phyloP scores from a whole-genome alignment of 352 stramenopile species.

The Globisporangium okanoganense region DNA sequence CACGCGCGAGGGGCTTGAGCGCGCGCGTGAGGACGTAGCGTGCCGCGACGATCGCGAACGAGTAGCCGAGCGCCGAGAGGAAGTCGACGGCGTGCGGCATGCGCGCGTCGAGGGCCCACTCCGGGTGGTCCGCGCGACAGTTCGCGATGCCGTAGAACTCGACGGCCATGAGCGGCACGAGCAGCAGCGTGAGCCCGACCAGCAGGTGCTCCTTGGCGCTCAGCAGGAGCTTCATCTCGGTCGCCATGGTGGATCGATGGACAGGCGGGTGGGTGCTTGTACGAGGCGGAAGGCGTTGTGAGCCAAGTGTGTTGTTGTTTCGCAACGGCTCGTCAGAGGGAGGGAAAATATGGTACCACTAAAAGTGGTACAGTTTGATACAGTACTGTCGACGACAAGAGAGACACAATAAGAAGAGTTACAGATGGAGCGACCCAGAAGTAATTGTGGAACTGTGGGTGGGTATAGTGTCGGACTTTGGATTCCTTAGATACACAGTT shows the following conservation, averaged over 20 bases:
- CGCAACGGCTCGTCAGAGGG: too few relatives aligned
- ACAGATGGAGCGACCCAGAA: too few relatives aligned
- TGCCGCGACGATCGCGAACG: conserved; percentile 34
- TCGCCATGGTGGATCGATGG: conserved; percentile 26
- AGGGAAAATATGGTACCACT: too few relatives aligned
- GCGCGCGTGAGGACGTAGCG: conserved; percentile 31
- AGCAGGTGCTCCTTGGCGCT: conserved; percentile 61
- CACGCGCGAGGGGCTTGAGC: conserved; percentile 42
- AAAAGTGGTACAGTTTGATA: too few relatives aligned
- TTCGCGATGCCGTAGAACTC: conserved; percentile 47
- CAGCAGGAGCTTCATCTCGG: conserved; percentile 58
- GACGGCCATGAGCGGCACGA: conserved; percentile 51
- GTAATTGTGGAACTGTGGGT: too few relatives aligned
- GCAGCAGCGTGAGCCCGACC: conserved; percentile 48
- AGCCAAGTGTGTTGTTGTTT: not conserved
- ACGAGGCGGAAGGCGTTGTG: not conserved
- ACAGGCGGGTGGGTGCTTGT: not conserved
- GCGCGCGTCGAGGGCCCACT: conserved; percentile 21
- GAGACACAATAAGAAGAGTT: too few relatives aligned
- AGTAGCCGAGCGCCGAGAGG: conserved; percentile 24
- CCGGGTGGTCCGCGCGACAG: conserved; percentile 31
- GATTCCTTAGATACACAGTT: too few relatives aligned
- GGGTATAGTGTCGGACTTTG: too few relatives aligned
- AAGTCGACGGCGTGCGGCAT: conserved; percentile 56
- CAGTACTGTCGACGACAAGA: too few relatives aligned